Conservation (phyloP, 352 stramenopile genomes). For the Globisporangium yorkense region DNA sequence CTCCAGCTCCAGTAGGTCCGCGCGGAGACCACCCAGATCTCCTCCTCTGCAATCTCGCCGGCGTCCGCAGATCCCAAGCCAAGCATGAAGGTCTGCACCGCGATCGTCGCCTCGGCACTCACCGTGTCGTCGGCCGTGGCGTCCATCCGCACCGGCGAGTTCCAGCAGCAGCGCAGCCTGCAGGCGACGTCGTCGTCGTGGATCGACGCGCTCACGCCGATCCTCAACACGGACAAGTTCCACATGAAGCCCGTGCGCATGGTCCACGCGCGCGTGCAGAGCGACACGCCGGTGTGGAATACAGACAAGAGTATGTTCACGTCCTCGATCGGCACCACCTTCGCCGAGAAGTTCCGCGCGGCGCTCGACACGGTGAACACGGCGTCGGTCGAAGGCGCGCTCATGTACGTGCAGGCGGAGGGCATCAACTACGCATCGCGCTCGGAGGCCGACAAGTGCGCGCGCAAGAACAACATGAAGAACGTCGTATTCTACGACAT, state of each 20-base stretch:
- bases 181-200: slow-evolving; percentile 4
- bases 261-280: slow-evolving; percentile 57
- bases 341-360: slow-evolving; percentile 20
- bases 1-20: too few species aligned
- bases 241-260: slow-evolving; percentile 49
- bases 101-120: slow-evolving; percentile 4
- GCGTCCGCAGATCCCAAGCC: background rate
- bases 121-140: background rate
- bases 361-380: slow-evolving; percentile 38
- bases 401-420: slow-evolving; percentile 51
- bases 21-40: background rate
- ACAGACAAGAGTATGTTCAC: slow-evolving; percentile 15
- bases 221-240: slow-evolving; percentile 35
- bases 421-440: slow-evolving; percentile 34
- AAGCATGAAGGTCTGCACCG: slow-evolving; percentile 8
- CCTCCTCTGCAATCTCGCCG: too few species aligned
- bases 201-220: slow-evolving; percentile 20
- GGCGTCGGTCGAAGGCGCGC: slow-evolving; percentile 32
- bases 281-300: slow-evolving; percentile 55
- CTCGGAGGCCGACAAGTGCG: slow-evolving; percentile 16
- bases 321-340: slow-evolving; percentile 4
- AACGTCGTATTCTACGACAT: slow-evolving; percentile 85
- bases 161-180: background rate
- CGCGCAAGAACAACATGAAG: slow-evolving; percentile 75
- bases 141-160: background rate